Percentiles rank a stretch among this genome's conserved stretches.
These are phyloP conservation scores for Trametes hirsuta DNA, from an alignment of 1,284 basidiomycete species.

Conservation along the genomic window DNA sequence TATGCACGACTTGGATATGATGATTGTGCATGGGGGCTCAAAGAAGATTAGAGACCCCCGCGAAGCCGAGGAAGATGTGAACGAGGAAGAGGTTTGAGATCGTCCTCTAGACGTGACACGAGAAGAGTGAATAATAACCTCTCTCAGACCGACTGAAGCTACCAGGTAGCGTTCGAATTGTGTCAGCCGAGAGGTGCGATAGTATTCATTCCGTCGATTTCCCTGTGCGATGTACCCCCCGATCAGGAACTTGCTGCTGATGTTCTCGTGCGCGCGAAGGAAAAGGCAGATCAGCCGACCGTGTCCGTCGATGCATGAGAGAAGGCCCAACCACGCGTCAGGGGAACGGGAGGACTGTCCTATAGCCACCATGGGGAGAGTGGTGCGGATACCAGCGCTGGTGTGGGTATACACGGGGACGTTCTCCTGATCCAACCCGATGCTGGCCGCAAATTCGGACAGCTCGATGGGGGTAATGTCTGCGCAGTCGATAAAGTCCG, in stretches of 20 bases:
- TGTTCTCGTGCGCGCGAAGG: constrained; percentile 7
- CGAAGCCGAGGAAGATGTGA: background rate
- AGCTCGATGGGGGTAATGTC: constrained; percentile 11
- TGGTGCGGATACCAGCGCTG: constrained; percentile 12
- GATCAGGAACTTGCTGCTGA: constrained; percentile 7
- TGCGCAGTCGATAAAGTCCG: constrained; percentile 12
- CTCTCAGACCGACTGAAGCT: background rate
- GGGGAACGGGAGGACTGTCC: background rate
- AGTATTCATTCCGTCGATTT: constrained; percentile 14
- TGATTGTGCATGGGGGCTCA: constrained; percentile 20
- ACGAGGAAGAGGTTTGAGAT: background rate
- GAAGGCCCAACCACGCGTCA: constrained; percentile 11
- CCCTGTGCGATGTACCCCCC: constrained; percentile 21
- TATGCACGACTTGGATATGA: background rate
- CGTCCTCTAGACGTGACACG: background rate
- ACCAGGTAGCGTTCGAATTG: background rate
- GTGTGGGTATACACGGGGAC: constrained; percentile 18
- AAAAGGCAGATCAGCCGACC: constrained; percentile 17
- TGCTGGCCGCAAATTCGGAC: constrained; percentile 1
- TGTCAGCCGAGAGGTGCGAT: constrained; percentile 15
- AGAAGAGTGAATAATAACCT: constrained; percentile 15
- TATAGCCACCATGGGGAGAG: constrained; percentile 11
- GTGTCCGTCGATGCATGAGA: constrained; percentile 12
- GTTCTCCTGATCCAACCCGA: background rate
- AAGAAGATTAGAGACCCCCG: constrained; percentile 17